Percentiles rank a stretch among this genome's conserved stretches.
phyloP scores from a whole-genome alignment of 2,329 filamentous ascomycete species.

The Parafenestella ontariensis region DNA sequence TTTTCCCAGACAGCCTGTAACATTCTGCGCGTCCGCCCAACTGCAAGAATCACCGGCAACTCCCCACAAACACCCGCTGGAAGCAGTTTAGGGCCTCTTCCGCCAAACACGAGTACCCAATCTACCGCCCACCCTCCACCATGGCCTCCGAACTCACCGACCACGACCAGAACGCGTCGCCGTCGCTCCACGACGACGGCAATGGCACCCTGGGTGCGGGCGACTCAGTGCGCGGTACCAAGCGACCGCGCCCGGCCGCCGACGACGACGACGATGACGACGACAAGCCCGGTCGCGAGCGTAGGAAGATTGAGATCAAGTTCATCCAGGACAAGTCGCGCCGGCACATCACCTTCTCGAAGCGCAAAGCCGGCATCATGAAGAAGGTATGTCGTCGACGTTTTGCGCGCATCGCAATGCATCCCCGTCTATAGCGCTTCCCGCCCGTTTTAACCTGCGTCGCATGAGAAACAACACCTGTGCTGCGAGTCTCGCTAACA shows the following conservation, averaged over 20 bases:
- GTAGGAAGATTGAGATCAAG: constrained; percentile 99
- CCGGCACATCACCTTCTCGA: constrained; percentile 98
- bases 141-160: constrained; percentile 59
- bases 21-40: constrained; percentile 38
- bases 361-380: constrained; percentile 99
- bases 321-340: constrained; percentile 99
- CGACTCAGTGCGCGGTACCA: constrained; percentile 78
- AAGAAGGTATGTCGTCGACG: constrained; percentile 80
- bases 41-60: constrained; percentile 23
- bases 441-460: constrained; percentile 29
- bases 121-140: constrained; percentile 31
- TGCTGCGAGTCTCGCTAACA: constrained; percentile 31
- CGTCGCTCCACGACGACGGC: constrained; percentile 59
- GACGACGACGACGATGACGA: constrained; percentile 98
- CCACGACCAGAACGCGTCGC: constrained; percentile 59
- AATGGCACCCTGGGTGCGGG: constrained; percentile 60
- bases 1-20: constrained; percentile 34
- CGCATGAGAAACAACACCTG: constrained; percentile 39
- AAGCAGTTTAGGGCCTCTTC: constrained; percentile 50
- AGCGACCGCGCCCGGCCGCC: constrained; percentile 80
- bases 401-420: constrained; percentile 18
- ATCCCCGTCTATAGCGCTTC: constrained; percentile 28
- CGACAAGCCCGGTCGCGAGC: constrained; percentile 96
- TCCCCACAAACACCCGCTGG: constrained; percentile 42
- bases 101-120: constrained; percentile 47